Evolutionary conservation across 805 yeast species (phyloP), one percentile per base, ranked within the genome.

Genomic region (Sugiyamaella valdiviana): DNA sequence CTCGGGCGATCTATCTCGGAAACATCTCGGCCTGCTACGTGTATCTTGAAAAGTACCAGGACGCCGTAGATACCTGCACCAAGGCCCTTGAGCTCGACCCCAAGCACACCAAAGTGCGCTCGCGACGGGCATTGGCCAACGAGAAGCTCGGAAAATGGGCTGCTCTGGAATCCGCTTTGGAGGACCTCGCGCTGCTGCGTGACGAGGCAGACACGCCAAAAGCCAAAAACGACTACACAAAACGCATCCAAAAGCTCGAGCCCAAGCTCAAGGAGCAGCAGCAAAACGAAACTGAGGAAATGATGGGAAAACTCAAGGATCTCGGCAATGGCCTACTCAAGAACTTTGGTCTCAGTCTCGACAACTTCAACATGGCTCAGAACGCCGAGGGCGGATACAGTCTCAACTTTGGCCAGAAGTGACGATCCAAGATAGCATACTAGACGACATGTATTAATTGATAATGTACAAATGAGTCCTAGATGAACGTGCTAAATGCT

Each of bases 121-220:
- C 84, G 58, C 74, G 96, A 57, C 74, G 89, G 54, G 93, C 93
- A 0, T 74, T 80, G 6, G 80, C 95, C 1, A 68, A 80, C 53
- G 78, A 63, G 44, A 49, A 55, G 36, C 26, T 63, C 7, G 57
- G 46, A 12, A 52, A 60, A 14, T 59, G 65, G 64, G 39, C 58
- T 5, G 45, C 65, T 14, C 50, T 63, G 10, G 63, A 62, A 44
- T 37, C 55, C 1, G 54, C 62, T 5, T n/a, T 52, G 5, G 63
- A 58, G 10, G 66, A 63, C 46, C 49, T 54, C 23, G 44, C 44
- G 10, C 46, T 32, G 35, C 56, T 55, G 16, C 40, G 36, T 6
- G 53, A 39, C 10, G 51, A 46, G 15, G 41, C 16, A 2, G 46
- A 44, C 12, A 7, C 21, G 5, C 22, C 17, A 15, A 39, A 37